phyloP scores from a whole-genome alignment of 129 eudicot species.

The Smallanthus sonchifolius region DNA sequence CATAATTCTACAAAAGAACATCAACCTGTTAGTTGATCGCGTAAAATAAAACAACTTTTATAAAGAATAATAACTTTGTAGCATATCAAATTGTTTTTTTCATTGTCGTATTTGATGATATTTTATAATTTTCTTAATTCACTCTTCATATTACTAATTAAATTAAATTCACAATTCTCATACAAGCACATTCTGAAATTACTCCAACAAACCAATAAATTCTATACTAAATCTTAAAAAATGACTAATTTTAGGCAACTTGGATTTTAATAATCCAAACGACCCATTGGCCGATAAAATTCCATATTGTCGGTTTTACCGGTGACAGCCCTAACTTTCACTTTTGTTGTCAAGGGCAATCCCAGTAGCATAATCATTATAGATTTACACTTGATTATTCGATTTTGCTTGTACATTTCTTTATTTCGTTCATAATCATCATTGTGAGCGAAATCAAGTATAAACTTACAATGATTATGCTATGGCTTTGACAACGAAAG shows the following conservation, averaged over 20 bases:
- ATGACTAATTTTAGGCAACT: neutral
- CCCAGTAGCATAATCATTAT: too few species aligned
- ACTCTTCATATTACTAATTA: neutral
- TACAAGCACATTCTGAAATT: neutral
- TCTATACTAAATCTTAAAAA: neutral
- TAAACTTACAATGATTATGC: too few species aligned
- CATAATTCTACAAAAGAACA: conserved; percentile 52
- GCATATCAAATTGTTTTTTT: neutral
- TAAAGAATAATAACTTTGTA: neutral
- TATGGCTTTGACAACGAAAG: too few species aligned
- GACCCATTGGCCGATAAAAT: too few species aligned
- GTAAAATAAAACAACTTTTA: neutral
- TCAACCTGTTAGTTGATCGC: neutral
- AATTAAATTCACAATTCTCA: neutral
- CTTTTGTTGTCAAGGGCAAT: too few species aligned
- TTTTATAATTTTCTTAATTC: neutral
- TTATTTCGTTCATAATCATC: too few species aligned
- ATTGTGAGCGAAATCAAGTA: too few species aligned
- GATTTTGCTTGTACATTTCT: too few species aligned
- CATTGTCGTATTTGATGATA: neutral
- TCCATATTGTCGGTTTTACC: too few species aligned
- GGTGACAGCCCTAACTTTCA: too few species aligned
- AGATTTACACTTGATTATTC: too few species aligned
- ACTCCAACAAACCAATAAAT: neutral
- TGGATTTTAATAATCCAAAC: neutral